These are phyloP conservation scores for Cercospora brassicicola DNA, from an alignment of 2,329 filamentous ascomycete species.

Conservation along the genomic window DNA sequence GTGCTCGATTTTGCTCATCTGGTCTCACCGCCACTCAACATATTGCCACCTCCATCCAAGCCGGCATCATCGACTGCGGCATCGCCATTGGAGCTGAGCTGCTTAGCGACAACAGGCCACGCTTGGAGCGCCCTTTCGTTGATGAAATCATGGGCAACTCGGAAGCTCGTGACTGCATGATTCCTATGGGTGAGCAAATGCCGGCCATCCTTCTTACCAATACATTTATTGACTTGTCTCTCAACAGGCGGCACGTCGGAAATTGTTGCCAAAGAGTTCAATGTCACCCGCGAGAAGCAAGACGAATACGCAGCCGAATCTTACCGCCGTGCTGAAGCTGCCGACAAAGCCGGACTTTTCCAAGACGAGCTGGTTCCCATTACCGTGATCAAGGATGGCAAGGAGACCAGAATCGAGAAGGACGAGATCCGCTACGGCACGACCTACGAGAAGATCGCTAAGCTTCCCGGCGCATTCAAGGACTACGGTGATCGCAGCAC, in stretches of 20 bases:
- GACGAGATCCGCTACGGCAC: conserved; percentile 70
- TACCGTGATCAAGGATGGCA: conserved; percentile 50
- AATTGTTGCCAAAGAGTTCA: conserved; percentile 77
- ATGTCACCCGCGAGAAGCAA: conserved; percentile 70
- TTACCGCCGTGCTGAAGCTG: conserved; percentile 69
- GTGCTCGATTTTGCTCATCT: conserved; percentile 86
- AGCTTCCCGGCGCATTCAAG: conserved; percentile 81
- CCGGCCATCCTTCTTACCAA: not conserved
- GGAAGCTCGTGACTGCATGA: conserved; percentile 80
- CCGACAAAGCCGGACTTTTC: conserved; percentile 68
- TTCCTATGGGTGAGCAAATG: conserved; percentile 76
- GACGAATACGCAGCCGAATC: conserved; percentile 76
- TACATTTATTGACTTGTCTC: not conserved
- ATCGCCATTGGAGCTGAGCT: conserved; percentile 90
- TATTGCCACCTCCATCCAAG: conserved; percentile 74
- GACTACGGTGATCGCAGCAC: conserved; percentile 68
- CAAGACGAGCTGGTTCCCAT: conserved; percentile 77
- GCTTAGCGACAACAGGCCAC: conserved; percentile 87
- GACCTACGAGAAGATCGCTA: conserved; percentile 64
- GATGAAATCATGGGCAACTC: conserved; percentile 67
- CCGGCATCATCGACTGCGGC: conserved; percentile 68
- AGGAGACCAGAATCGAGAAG: conserved; percentile 62
- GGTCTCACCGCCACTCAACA: conserved; percentile 73
- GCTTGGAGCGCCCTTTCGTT: conserved; percentile 74
- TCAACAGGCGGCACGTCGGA: conserved; percentile 61